Evolutionary conservation across 2,329 filamentous ascomycete genomes (phyloP), one percentile per base, ranked within the genome.

Genomic region (Fusarium algeriense): DNA sequence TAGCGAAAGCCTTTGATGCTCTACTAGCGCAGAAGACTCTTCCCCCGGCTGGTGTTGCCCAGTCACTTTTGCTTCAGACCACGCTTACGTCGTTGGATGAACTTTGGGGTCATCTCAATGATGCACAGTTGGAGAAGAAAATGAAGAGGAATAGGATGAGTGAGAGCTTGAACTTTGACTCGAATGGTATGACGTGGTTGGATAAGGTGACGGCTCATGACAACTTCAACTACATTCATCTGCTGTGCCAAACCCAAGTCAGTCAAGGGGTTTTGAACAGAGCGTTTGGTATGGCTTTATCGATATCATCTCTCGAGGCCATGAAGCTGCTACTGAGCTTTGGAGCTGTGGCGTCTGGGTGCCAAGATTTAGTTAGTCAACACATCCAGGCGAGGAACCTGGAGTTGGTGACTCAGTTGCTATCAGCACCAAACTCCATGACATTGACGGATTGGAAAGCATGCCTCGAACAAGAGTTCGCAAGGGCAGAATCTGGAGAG

Each of bases 101-200:
- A 30, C 63, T 71, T 10, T 71, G 68, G 68, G 54, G 49, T 0
- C 68, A 71, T 11, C 13, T 71, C 1, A 38, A 54, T 9, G 68
- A 71, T 15, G 19, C 46, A 2, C 45, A 34, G 3, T 46, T 71
- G 3, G 68, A 71, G 38, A 71, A 40, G n/a, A 71, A 13, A 28
- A 69, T 71, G 64, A 71, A 60, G 37, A 69, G 34, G 7, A 46
- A 60, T 14, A 26, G 58, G 0, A 13, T 53, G n/a, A 52, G 49
- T 11, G 34, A 12, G 17, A 30, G 17, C 6, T 9, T 20, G 4
- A 20, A 3, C 9, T 49, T 55, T 12, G 44, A 56, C 10, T 19
- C 28, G 3, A 11, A n/a, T 0, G 45, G 19, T 0, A 71, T 71
- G 37, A 44, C 20, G 0, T 71, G 68, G 68, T 8, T 71, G 14